A percentile compares a stretch with the other conserved stretches of the same genome.
phyloP scores from a whole-genome alignment of 345 rosid genomes.

The Lenwebbia sp. region DNA sequence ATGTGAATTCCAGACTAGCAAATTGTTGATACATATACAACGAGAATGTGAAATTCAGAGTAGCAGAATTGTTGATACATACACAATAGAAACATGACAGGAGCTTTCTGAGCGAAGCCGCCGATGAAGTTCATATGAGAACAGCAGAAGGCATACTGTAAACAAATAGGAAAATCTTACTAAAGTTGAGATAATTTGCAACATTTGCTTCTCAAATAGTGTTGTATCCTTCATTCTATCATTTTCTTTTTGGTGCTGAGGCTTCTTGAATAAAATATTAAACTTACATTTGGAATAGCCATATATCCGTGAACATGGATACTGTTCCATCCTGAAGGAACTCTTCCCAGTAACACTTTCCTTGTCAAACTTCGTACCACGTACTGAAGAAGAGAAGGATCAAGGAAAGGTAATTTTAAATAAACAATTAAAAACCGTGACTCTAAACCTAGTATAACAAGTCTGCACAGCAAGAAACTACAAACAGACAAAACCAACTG shows the following conservation, averaged over 20 bases:
- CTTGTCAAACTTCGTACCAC: conserved; percentile 34
- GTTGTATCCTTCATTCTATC: background rate
- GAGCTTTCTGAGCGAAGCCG: conserved; percentile 38
- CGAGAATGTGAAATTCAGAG: background rate
- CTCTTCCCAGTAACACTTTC: conserved; percentile 45
- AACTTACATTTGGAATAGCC: conserved; percentile 77
- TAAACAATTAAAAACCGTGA: background rate
- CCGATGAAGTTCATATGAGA: conserved; percentile 71
- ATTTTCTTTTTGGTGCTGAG: background rate
- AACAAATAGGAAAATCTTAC: conserved; percentile 5
- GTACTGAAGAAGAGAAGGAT: conserved; percentile 20
- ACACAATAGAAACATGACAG: conserved; percentile 58
- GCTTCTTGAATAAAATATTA: background rate
- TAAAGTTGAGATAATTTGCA: background rate
- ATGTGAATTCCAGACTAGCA: background rate
- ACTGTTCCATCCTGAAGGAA: conserved; percentile 34
- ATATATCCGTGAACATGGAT: conserved; percentile 54
- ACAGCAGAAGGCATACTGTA: conserved; percentile 63
- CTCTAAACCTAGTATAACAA: background rate
- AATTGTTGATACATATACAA: conserved; percentile 15
- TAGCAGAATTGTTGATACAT: conserved; percentile 8
- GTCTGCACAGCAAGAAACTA: background rate
- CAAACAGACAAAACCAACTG: background rate
- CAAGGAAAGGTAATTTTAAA: background rate
- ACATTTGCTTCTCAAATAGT: background rate